Evolutionary conservation across 2,329 filamentous ascomycete genomes (phyloP), one percentile per base, ranked within the genome.

Genomic region (Botrytis pseudocinerea): DNA sequence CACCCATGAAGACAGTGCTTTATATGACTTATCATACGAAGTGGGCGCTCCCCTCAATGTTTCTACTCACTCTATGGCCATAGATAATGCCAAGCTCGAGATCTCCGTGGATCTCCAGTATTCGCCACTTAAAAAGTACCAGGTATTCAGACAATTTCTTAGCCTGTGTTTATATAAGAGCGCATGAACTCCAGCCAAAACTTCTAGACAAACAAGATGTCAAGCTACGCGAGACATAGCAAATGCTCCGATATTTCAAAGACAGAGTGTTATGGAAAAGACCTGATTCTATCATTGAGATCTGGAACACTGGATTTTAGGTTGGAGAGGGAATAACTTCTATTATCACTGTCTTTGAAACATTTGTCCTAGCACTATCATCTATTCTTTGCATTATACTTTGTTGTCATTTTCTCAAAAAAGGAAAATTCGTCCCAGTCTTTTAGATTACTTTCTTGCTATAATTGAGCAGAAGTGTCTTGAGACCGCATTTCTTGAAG

Each of bases 271-370:
- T 18, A 7, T 0, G 6, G 51, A 1, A 9, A 57, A 57, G 51
- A 28, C 1, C 1, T 0, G 2, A 28, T 28, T 18, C 51, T 57
- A n/a, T 0, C 2, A n/a, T 3, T 9, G 1, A 3, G n/a, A 28
- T 18, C 0, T 57, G 6, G 14, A 28, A 28, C 0, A 28, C 14
- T 57, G n/a, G 7, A 5, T 18, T 0, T 28, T 3, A 32, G 14
- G 14, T 8, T 57, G n/a, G n/a, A 22, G 6, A 46, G 18, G 1
- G 7, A 2, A 46, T 46, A 9, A 46, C 1, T 46, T 46, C 5
- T 8, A 46, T 22, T 8, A 46, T 46, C 44, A 4, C 14, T 46
- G 44, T 22, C 18, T 46, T 22, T 22, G 20, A 9, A 8, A 22
- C 6, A 44, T 20, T 8, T 46, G 18, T 9, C 51, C 8, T 54